A percentile compares a stretch with the other conserved stretches of the same genome.
These are phyloP conservation scores for Knoxia roxburghii DNA, from an alignment of 257 asterid genomes.

Conservation along the genomic window DNA sequence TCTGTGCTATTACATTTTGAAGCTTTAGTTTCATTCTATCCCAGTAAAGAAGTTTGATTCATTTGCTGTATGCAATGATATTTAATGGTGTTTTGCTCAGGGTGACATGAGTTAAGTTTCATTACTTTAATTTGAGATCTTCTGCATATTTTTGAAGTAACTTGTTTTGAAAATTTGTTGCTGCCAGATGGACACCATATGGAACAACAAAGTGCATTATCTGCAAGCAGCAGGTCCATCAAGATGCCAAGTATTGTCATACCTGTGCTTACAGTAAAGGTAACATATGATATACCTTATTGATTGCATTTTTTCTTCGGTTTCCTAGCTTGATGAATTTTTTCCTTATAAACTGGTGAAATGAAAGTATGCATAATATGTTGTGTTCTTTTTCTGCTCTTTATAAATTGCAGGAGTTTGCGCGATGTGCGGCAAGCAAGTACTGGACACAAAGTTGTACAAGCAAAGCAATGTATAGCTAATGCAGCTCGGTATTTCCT, in stretches of 20 bases:
- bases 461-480: conserved; percentile 92
- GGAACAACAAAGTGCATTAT: conserved; percentile 80
- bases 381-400: conserved; percentile 9
- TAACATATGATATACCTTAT: conserved; percentile 11
- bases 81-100: not conserved
- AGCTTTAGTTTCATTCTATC: not conserved
- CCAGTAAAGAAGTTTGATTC: not conserved
- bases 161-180: conserved; percentile 9
- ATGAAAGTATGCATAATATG: not conserved
- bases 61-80: not conserved
- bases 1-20: not conserved
- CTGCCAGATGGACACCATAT: conserved; percentile 91
- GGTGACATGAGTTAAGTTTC: not conserved
- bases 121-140: not conserved
- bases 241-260: conserved; percentile 90
- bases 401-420: conserved; percentile 78
- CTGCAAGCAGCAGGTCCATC: conserved; percentile 99
- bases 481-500: not conserved
- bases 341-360: too few relatives aligned
- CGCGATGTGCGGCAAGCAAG: conserved; percentile 99
- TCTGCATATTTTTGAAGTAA: not conserved
- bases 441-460: conserved; percentile 87
- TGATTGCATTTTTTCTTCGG: not conserved
- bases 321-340: not conserved
- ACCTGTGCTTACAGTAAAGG: conserved; percentile 99